Conservation (phyloP, 2,329 filamentous ascomycete genomes). For the Alternaria burnsii region DNA sequence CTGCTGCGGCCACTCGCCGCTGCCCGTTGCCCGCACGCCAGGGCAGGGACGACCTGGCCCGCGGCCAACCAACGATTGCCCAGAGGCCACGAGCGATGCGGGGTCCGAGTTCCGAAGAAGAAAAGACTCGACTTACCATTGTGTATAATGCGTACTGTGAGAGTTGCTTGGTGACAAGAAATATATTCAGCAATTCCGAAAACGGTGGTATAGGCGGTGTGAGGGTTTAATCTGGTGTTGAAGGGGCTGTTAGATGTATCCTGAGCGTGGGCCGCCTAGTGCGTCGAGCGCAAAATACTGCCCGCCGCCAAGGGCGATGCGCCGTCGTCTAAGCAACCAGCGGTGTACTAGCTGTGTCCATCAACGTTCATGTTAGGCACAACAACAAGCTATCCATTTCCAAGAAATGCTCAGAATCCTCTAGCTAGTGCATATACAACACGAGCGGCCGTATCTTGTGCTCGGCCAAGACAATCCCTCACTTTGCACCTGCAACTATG, state of each 20-base stretch:
- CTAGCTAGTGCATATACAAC: background rate
- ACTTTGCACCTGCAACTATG: background rate
- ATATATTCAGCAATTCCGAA: constrained; percentile 19
- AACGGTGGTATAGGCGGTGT: constrained; percentile 15
- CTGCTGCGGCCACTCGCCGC: constrained; percentile 21
- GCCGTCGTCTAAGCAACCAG: constrained; percentile 19
- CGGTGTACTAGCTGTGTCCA: constrained; percentile 9
- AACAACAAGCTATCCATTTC: background rate
- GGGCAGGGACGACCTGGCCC: constrained; percentile 22
- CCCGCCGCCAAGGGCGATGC: constrained; percentile 25
- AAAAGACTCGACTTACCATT: constrained; percentile 29
- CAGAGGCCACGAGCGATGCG: constrained; percentile 1
- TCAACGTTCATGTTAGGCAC: background rate
- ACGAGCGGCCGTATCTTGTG: background rate
- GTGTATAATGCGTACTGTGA: constrained; percentile 5
- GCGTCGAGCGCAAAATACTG: constrained; percentile 37
- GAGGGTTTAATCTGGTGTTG: constrained; percentile 23
- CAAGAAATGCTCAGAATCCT: background rate
- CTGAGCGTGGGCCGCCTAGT: constrained; percentile 32
- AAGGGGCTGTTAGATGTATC: constrained; percentile 33
- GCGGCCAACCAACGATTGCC: constrained; percentile 21
- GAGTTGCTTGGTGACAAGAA: background rate
- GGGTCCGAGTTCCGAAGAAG: background rate
- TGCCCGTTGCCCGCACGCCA: constrained; percentile 14
- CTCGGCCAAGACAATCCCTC: background rate